A percentile compares a stretch with the other conserved stretches of the same genome.
These are phyloP conservation scores for Daphne laureola DNA, from an alignment of 441 rosid genomes.

Conservation along the genomic window DNA sequence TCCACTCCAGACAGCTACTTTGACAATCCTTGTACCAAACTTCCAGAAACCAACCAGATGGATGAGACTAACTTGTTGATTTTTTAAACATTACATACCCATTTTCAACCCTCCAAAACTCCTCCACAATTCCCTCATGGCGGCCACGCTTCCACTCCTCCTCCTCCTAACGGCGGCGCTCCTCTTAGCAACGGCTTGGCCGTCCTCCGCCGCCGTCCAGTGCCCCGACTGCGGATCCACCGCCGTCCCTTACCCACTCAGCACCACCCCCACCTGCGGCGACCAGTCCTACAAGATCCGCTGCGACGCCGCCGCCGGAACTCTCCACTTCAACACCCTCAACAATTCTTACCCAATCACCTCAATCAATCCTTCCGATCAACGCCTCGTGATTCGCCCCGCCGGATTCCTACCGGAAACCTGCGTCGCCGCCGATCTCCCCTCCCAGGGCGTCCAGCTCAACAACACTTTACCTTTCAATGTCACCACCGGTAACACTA, in stretches of 20 bases:
- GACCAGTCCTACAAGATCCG: slow-evolving; percentile 37
- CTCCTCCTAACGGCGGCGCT: slow-evolving; percentile 23
- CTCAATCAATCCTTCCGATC: slow-evolving; percentile 26
- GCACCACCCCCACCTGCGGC: slow-evolving; percentile 39
- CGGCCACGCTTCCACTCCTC: neutral
- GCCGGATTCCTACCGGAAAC: slow-evolving; percentile 26
- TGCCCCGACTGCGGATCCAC: slow-evolving; percentile 48
- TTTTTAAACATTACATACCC: too few relatives aligned
- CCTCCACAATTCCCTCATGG: slow-evolving; percentile 5
- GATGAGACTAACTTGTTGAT: too few relatives aligned
- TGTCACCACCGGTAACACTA: slow-evolving; percentile 43
- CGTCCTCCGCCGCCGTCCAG: slow-evolving; percentile 18
- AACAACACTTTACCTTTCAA: slow-evolving; percentile 41
- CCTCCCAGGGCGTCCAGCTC: slow-evolving; percentile 32
- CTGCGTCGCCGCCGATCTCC: slow-evolving; percentile 37
- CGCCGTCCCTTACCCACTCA: slow-evolving; percentile 46
- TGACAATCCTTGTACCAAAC: too few relatives aligned
- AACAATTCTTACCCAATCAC: slow-evolving; percentile 40
- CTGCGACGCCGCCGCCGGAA: slow-evolving; percentile 19
- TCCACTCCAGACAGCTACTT: too few relatives aligned
- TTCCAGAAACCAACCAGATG: too few relatives aligned
- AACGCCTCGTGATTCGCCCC: slow-evolving; percentile 40
- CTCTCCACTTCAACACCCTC: slow-evolving; percentile 30
- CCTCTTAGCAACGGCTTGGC: slow-evolving; percentile 8
- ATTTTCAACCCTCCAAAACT: too few relatives aligned